phyloP scores from a whole-genome alignment of 2,329 filamentous ascomycete species.

The Trichoderma sp. region DNA sequence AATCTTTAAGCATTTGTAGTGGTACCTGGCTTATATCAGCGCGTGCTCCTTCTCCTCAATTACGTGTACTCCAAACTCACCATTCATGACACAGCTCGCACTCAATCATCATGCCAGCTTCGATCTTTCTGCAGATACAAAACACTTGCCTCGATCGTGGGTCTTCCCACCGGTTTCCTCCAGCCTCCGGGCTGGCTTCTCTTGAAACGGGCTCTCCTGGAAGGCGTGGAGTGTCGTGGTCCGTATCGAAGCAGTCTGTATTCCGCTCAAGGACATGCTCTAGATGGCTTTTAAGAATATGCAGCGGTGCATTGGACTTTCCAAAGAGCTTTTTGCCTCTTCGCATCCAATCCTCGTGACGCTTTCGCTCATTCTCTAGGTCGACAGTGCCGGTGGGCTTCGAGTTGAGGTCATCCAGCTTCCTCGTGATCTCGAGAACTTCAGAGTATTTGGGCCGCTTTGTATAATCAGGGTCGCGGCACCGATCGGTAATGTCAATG shows the following conservation, averaged over 20 bases:
- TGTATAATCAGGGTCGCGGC: conserved; percentile 68
- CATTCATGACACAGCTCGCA: conserved; percentile 98
- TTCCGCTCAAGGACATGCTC: conserved; percentile 90
- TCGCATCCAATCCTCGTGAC: conserved; percentile 98
- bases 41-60: neutral
- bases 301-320: conserved; percentile 93
- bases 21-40: conserved; percentile 62
- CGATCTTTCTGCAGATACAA: conserved; percentile 89
- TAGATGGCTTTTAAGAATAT: conserved; percentile 94
- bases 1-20: conserved; percentile 97
- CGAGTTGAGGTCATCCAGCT: conserved; percentile 83
- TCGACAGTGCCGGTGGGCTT: conserved; percentile 90
- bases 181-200: conserved; percentile 62
- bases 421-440: conserved; percentile 85
- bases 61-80: conserved; percentile 50
- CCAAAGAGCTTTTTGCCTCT: conserved; percentile 97
- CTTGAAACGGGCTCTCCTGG: conserved; percentile 90
- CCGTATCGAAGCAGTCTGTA: conserved; percentile 83
- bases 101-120: conserved; percentile 99
- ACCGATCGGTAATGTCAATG: conserved; percentile 73
- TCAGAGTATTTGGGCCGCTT: conserved; percentile 85
- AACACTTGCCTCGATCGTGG: conserved; percentile 76
- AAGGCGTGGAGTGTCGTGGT: conserved; percentile 77
- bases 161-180: conserved; percentile 56
- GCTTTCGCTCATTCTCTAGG: conserved; percentile 88